Conservation (phyloP, 306 rosid species). For the Albizia julibrissin region DNA sequence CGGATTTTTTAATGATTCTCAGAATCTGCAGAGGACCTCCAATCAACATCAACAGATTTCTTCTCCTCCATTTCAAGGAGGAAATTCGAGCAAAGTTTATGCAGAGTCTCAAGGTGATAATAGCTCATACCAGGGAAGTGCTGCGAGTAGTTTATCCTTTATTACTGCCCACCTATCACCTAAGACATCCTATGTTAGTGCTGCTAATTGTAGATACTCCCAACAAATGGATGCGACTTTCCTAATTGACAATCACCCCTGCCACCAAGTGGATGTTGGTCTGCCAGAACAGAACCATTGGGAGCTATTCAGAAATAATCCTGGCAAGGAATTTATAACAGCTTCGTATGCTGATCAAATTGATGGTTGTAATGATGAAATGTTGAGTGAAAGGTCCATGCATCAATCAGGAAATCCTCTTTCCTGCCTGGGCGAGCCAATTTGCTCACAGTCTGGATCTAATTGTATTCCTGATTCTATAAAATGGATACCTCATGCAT, state of each 20-base stretch:
- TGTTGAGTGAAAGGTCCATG: conserved; percentile 39
- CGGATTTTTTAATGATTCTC: conserved; percentile 45
- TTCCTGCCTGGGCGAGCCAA: conserved; percentile 38
- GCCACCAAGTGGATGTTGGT: conserved; percentile 31
- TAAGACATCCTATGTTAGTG: conserved; percentile 33
- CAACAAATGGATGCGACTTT: conserved; percentile 37
- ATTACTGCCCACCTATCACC: conserved; percentile 42
- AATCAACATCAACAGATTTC: conserved; percentile 42
- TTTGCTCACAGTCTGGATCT: conserved; percentile 39
- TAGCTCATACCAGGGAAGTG: conserved; percentile 44
- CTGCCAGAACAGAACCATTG: conserved; percentile 35
- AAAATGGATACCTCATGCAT: conserved; percentile 58
- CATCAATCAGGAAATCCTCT: conserved; percentile 46
- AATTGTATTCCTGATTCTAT: conserved; percentile 34
- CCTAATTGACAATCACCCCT: conserved; percentile 31
- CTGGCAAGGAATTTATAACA: conserved; percentile 30
- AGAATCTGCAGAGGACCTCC: conserved; percentile 33
- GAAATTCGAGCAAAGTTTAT: conserved; percentile 46
- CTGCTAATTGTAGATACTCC: conserved; percentile 36
- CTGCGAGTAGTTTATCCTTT: conserved; percentile 51
- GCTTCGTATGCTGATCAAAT: conserved; percentile 35
- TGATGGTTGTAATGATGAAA: conserved; percentile 37
- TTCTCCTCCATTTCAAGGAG: conserved; percentile 40
- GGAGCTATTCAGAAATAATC: conserved; percentile 37
- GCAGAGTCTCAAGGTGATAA: conserved; percentile 41